Base-by-base conservation (phyloP, 371 early-diverging fungal genomes). In the Lichtheimia corymbifera region DNA sequence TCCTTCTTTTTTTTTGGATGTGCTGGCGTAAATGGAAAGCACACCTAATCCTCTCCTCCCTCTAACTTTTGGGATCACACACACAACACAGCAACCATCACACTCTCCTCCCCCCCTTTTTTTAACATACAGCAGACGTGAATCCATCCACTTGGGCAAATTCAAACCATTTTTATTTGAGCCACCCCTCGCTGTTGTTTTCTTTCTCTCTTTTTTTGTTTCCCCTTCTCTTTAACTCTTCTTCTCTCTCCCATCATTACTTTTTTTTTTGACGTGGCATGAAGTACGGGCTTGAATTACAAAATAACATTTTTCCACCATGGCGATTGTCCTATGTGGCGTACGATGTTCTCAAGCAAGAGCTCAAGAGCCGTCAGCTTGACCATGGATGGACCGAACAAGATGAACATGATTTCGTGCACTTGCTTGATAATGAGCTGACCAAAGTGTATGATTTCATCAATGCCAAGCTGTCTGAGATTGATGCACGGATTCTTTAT, bases 321-420 rank as follows among this genome's bases (percentile, higher is more conserved):
- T 98, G 97, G 94, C 83, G 88, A 62, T 88, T 91, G 70, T 93
- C 96, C 65, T 98, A 97, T 74, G 72, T 97, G 9, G 92, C 94
- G 66, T 98, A 97, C 61, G 91, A 94, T 63, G 88, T 85, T 7
- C 86, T 97, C 62, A 97, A 95, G 68, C 80, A 82, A 12, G 90
- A 86, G 61, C 83, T 96, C 60, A 94, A 94, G 70, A 73, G 75
- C 25, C 54, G 82, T 25, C 69, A 67, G 30, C 56, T 67, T 53
- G 67, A 73, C 55, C 71, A 70, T 66, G 59, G 77, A 58, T 89
- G 89, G 81, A 83, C 81, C 11, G 87, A 91, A 27, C 77, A 80
- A 55, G 90, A 90, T 55, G 97, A 97, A 68, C 72, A 83, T 7
- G 86, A 86, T 50, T 95, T 95, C 73, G 85, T 92, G 5, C 59